Base-by-base conservation (phyloP, 140 eudicot species). In the Stevia rebaudiana region DNA sequence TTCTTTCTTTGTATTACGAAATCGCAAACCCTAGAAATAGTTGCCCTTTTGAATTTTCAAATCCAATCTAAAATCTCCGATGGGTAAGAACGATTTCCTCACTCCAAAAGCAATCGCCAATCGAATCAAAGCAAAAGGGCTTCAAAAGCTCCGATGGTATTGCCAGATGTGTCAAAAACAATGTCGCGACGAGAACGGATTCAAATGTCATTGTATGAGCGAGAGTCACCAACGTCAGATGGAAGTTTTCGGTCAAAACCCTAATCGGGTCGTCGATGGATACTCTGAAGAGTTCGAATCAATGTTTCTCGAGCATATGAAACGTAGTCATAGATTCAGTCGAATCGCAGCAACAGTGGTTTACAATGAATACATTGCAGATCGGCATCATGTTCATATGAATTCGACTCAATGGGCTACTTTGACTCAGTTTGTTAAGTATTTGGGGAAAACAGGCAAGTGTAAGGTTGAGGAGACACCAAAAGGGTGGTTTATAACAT, bases 161-260 rank as follows among this genome's bases (percentile, higher is more conserved):
- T 88, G 96, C 64, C 96, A 88, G 63, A 88, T 88, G 95, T 88
- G 96, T 54, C 95, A 88, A 51, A 88, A 88, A 44, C 96, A 88
- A 81, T 88, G 96, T 63, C 88, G 95, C 1, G 96, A 88, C 24
- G 96, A 85, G 63, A 85, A 88, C 68, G 96, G 95, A 6, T 88
- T 88, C 73, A 89, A 89, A 61, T 89, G 95, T 72, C 95, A 86
- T 57, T 89, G 97, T 57, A 83, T 89, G 97, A 83, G 88, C 54
- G 97, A 84, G 43, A 42, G 83, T 11, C 94, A 87, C 71, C 94
- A 84, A 63, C 86, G 94, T 17, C 94, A 89, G 61, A 85, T 89
- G 97, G 77, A 83, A 55, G 82, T 89, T 3, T 89, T 86, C 63
- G 95, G 95, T 41, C 90, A 89, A 62, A 89, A 89, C 83, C 86